A percentile compares a stretch with the other conserved stretches of the same genome.
Evolutionary conservation across 805 yeast species (phyloP).

Genomic region (Ogataea parapolymorpha): DNA sequence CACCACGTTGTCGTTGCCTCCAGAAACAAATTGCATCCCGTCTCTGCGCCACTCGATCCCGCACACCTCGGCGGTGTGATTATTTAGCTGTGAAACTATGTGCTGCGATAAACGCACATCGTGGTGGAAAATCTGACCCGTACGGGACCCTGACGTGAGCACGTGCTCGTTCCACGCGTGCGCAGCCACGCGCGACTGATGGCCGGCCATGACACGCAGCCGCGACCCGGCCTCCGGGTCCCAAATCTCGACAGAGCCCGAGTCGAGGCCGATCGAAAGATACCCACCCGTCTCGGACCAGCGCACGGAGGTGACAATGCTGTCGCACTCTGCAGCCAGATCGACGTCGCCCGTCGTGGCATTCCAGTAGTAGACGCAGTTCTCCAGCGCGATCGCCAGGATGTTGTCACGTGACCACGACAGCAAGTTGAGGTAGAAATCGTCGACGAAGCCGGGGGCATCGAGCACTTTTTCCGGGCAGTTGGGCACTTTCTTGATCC

Average conservation of each 20-base stretch:
- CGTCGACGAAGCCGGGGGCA: conserved; percentile 93
- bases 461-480: conserved; percentile 92
- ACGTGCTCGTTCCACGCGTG: conserved; percentile 83
- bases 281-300: conserved; percentile 94
- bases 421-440: conserved; percentile 81
- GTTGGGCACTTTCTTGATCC: conserved; percentile 75
- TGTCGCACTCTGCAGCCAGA: conserved; percentile 53
- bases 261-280: conserved; percentile 76
- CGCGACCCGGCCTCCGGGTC: conserved; percentile 76
- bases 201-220: conserved; percentile 73
- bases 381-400: conserved; percentile 85
- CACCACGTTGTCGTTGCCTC: conserved; percentile 92
- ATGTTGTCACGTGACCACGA: conserved; percentile 84
- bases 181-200: conserved; percentile 74
- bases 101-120: conserved; percentile 88
- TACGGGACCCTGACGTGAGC: conserved; percentile 81
- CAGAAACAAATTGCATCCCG: conserved; percentile 82
- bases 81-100: conserved; percentile 53
- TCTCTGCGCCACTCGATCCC: conserved; percentile 84
- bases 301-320: conserved; percentile 63
- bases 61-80: conserved; percentile 88
- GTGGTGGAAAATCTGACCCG: conserved; percentile 80
- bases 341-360: conserved; percentile 79
- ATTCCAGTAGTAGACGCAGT: conserved; percentile 87
- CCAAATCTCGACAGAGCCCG: conserved; percentile 90